These are phyloP conservation scores for Sambucus nigra DNA, from an alignment of 129 eudicot species.

Conservation along the genomic window DNA sequence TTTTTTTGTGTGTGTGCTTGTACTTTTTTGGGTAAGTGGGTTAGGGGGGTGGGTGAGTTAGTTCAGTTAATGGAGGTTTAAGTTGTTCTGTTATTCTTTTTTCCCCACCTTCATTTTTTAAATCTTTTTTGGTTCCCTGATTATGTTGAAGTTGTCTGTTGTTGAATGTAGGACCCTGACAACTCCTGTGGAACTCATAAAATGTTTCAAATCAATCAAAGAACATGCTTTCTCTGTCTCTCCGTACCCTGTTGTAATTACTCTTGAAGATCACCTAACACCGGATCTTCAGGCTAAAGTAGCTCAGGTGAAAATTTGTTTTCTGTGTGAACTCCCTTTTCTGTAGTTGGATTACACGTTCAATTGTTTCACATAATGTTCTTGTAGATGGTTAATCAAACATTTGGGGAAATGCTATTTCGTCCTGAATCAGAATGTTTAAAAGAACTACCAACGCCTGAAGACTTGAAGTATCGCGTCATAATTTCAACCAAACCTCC, in stretches of 20 bases:
- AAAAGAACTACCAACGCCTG: conserved; percentile 62
- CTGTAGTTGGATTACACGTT: not conserved
- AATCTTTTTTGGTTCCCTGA: not conserved
- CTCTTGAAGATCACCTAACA: conserved; percentile 84
- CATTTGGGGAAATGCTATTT: conserved; percentile 67
- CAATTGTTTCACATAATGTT: conserved; percentile 2
- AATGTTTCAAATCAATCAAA: conserved; percentile 67
- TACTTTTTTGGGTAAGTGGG: too few species aligned
- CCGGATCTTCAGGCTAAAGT: conserved; percentile 86
- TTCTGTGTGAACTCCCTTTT: not conserved
- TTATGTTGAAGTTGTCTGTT: not conserved
- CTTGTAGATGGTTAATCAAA: conserved; percentile 56
- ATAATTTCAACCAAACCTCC: conserved; percentile 93
- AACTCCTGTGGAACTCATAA: conserved; percentile 65
- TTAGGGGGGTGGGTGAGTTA: not conserved
- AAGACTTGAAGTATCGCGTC: conserved; percentile 49
- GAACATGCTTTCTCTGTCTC: conserved; percentile 70
- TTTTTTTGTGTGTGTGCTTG: too few species aligned
- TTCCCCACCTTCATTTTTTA: not conserved
- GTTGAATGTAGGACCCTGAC: conserved; percentile 55
- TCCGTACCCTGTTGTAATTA: conserved; percentile 72
- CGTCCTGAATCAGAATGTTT: conserved; percentile 37
- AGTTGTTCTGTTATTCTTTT: not conserved
- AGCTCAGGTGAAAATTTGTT: conserved; percentile 49
- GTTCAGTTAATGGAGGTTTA: not conserved